Evolutionary conservation across 495 filamentous ascomycete species (phyloP).

Genomic region (Hypoxylon cercidicola): DNA sequence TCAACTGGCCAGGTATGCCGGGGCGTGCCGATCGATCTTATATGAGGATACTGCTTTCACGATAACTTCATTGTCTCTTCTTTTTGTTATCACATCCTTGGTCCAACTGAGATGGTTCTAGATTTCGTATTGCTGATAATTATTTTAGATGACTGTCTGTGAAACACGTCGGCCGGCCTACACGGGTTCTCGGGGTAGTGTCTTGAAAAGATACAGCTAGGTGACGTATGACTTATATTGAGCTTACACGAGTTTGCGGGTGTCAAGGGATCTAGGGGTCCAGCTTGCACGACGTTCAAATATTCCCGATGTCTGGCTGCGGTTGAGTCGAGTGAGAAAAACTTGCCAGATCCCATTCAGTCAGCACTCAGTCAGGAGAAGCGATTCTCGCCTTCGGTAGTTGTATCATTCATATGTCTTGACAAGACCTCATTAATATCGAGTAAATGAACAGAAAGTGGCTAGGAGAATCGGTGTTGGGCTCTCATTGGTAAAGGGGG

Average conservation of each 20-base stretch:
- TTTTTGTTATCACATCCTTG: not conserved
- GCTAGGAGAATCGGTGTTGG: not conserved
- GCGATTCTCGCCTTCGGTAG: not conserved
- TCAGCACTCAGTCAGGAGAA: no score
- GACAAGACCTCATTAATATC: constrained; percentile 9
- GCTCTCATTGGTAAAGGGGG: constrained; percentile 24
- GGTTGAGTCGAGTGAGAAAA: not conserved
- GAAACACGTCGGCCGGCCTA: constrained; percentile 5
- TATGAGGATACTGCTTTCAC: no score
- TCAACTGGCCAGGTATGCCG: constrained; percentile 14
- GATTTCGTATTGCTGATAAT: no score
- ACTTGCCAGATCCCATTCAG: not conserved
- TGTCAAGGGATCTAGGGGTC: not conserved
- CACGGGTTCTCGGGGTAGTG: constrained; percentile 4
- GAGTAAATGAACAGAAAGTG: not conserved
- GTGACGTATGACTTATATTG: constrained; percentile 34
- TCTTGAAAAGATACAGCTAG: constrained; percentile 9
- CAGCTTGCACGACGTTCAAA: not conserved
- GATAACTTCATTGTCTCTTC: constrained; percentile 3
- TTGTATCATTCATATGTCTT: constrained; percentile 7
- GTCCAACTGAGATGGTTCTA: not conserved
- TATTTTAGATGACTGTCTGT: not conserved
- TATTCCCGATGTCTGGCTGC: not conserved
- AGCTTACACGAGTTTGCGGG: constrained; percentile 11
- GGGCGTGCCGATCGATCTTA: constrained; percentile 24